phyloP scores from a whole-genome alignment of 768 basidiomycete genomes.

The Podaxis sp. region DNA sequence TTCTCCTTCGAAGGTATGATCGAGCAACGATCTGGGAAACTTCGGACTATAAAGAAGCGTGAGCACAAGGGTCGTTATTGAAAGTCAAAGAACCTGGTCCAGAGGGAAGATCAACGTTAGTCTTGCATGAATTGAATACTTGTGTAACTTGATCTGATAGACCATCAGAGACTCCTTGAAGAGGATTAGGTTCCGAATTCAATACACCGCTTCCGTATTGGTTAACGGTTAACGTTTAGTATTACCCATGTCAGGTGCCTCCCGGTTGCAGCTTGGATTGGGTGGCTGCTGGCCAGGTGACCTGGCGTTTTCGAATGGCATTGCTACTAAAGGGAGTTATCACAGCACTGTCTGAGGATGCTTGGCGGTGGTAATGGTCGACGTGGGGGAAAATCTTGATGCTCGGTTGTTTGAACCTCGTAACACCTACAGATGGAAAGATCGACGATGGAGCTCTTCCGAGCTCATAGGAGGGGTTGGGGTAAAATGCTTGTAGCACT shows the following conservation, averaged over 20 bases:
- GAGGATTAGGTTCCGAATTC: background rate
- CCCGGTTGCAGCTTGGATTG: background rate
- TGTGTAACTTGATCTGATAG: background rate
- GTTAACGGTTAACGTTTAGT: background rate
- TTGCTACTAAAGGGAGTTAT: background rate
- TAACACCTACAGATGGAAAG: background rate
- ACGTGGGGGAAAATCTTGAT: background rate
- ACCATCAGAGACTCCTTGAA: background rate
- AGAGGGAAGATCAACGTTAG: background rate
- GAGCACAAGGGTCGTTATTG: background rate
- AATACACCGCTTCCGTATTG: background rate
- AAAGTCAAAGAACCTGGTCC: background rate
- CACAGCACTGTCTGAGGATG: background rate
- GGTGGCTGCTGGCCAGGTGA: background rate
- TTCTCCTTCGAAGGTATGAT: background rate
- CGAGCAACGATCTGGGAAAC: background rate
- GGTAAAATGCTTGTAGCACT: background rate
- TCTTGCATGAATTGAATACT: background rate
- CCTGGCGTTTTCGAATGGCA: background rate
- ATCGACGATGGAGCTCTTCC: background rate
- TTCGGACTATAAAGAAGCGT: background rate
- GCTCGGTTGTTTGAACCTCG: background rate
- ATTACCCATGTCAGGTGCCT: background rate
- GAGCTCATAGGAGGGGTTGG: background rate
- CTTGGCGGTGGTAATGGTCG: background rate